Percentiles rank a stretch among this genome's conserved stretches.
phyloP scores from a whole-genome alignment of 345 rosid species.

The Eucalyptus camaldulensis region DNA sequence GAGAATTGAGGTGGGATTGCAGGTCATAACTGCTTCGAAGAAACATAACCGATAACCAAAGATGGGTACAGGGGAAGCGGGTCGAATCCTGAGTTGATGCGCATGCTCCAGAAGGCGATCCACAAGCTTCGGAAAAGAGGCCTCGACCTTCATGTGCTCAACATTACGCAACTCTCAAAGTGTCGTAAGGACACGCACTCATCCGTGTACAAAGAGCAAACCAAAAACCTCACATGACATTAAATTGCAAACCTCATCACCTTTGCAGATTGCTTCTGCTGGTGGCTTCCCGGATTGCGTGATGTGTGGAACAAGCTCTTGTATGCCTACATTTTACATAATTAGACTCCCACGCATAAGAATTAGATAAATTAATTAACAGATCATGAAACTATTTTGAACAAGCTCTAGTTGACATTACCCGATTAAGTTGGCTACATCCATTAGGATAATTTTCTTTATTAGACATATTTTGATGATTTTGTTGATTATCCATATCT shows the following conservation, averaged over 20 bases:
- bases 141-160: constrained; percentile 35
- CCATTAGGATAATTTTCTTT: too few relatives aligned
- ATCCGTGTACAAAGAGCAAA: constrained; percentile 46
- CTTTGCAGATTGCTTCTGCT: constrained; percentile 73
- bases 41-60: constrained; percentile 25
- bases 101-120: constrained; percentile 21
- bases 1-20: constrained; percentile 53
- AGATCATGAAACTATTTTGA: neutral
- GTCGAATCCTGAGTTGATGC: constrained; percentile 42
- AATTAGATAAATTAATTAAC: neutral
- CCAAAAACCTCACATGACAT: constrained; percentile 35
- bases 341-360: neutral
- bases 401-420: too few relatives aligned
- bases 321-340: constrained; percentile 30
- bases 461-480: too few relatives aligned
- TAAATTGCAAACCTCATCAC: constrained; percentile 34
- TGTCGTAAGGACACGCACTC: constrained; percentile 77
- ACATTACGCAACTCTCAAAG: constrained; percentile 62
- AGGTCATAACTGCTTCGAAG: constrained; percentile 43
- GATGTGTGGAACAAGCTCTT: constrained; percentile 90
- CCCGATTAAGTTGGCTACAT: too few relatives aligned
- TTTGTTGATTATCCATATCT: too few relatives aligned
- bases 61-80: constrained; percentile 40
- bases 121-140: constrained; percentile 29
- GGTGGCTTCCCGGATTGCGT: constrained; percentile 92